These are phyloP conservation scores for Kalmanozyma brasiliensis DNA, from an alignment of 1,284 basidiomycete species.

Conservation along the genomic window DNA sequence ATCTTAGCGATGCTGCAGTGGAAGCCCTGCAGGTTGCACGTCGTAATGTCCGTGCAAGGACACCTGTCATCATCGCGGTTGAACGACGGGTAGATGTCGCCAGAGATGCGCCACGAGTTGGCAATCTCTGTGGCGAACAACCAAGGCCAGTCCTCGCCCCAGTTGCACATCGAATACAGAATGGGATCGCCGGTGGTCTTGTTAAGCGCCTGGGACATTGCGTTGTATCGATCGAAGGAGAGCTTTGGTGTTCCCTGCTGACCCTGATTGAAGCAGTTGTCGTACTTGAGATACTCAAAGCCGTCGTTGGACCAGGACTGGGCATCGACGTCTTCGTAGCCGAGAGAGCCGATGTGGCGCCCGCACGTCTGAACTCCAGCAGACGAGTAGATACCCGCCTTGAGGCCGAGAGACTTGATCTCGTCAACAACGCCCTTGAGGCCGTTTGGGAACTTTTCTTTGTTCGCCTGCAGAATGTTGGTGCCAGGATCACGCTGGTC, in stretches of 20 bases:
- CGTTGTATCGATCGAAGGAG: conserved; percentile 66
- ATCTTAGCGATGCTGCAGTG: conserved; percentile 34
- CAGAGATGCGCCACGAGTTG: conserved; percentile 71
- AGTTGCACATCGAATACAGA: conserved; percentile 37
- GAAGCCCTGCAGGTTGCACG: conserved; percentile 27
- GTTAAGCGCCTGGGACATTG: conserved; percentile 73
- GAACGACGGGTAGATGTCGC: conserved; percentile 31
- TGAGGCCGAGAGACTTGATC: conserved; percentile 71
- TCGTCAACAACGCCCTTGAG: conserved; percentile 70
- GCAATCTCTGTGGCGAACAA: conserved; percentile 68
- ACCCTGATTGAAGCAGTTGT: conserved; percentile 69
- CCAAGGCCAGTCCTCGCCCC: conserved; percentile 42
- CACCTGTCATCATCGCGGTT: conserved; percentile 31
- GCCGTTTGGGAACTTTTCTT: conserved; percentile 71
- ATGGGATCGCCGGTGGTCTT: conserved; percentile 68
- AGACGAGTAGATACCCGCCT: conserved; percentile 72
- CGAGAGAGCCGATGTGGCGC: conserved; percentile 71
- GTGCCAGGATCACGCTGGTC: conserved; percentile 68
- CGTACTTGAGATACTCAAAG: conserved; percentile 68
- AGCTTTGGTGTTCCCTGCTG: conserved; percentile 20
- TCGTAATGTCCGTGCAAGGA: conserved; percentile 29
- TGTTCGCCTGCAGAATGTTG: conserved; percentile 69
- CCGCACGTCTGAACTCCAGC: conserved; percentile 69
- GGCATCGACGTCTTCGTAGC: conserved; percentile 72
- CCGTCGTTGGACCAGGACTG: conserved; percentile 43